Evolutionary conservation across 441 rosid genomes (phyloP), one percentile per base, ranked within the genome.

Genomic region (Eutrema salsugineum): DNA sequence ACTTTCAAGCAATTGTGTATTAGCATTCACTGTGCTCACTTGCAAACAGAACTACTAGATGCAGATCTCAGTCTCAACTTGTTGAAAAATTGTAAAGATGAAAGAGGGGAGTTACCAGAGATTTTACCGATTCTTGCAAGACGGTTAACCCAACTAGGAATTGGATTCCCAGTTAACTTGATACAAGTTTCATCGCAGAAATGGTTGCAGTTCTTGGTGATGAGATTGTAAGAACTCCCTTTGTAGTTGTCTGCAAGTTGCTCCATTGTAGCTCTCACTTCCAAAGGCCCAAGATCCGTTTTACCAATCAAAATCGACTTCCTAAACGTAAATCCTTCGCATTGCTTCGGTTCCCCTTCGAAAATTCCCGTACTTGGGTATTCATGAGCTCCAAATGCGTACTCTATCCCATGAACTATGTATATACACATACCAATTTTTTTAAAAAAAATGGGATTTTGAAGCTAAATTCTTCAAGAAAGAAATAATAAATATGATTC

Each of bases 321-420:
- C 72, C 99, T 84, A 61, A 93, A 95, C 30, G 86, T 86, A 66
- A 93, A 95, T 2, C 95, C 99, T 8, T 92, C 98, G 8, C 96
- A 89, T 44, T 87, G 93, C 60, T 85, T 93, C 1, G 99, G 99
- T 50, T 88, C 92, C 3, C 86, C 97, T 78, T 95, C 99, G 51
- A 93, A 95, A 30, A 95, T 93, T 11, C 99, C 99, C 3, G 95
- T 95, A 5, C 98, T 85, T 46, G 96, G 87, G 74, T 82, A 88
- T 68, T 95, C 98, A 51, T 95, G 99, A 51, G 99, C 98, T 68
- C 99, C 99, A 68, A 82, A 95, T 2, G 99, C 98, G 80, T 93
- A 93, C 82, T 95, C 99, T 46, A 89, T 75, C 12, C 92, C 98
- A 73, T 95, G 90, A 83, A 93, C 99, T 94, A 33, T 9, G 49